Conservation (phyloP, 805 yeast genomes). For the Kuraishia capsulata region DNA sequence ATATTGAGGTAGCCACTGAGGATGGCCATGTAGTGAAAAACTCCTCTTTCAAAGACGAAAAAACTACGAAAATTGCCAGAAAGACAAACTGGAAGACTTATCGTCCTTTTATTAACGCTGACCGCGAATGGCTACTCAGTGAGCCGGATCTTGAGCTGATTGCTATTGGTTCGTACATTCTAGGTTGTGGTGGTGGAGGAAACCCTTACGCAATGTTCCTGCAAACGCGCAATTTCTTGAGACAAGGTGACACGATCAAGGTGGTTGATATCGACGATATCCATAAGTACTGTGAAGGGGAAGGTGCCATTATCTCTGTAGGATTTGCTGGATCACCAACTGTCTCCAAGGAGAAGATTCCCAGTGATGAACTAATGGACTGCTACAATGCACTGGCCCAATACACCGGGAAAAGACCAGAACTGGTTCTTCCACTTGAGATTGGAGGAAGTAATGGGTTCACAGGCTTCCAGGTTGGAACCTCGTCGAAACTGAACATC, state of each 20-base stretch:
- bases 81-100: conserved; percentile 19
- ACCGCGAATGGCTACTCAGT: conserved; percentile 27
- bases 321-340: conserved; percentile 39
- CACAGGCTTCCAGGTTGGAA: conserved; percentile 16
- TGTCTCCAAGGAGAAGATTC: conserved; percentile 32
- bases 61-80: conserved; percentile 3
- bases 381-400: conserved; percentile 20
- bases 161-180: conserved; percentile 34
- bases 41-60: conserved; percentile 6
- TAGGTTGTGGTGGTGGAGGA: conserved; percentile 47
- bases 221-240: conserved; percentile 22
- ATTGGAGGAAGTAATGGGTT: conserved; percentile 37
- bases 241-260: conserved; percentile 23
- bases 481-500: conserved; percentile 15
- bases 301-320: conserved; percentile 19
- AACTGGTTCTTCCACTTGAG: conserved; percentile 27
- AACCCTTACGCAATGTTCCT: conserved; percentile 31
- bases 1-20: conserved; percentile 2
- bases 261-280: conserved; percentile 27
- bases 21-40: conserved; percentile 6
- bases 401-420: conserved; percentile 18
- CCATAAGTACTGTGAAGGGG: conserved; percentile 10
- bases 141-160: conserved; percentile 31
- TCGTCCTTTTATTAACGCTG: conserved; percentile 20
- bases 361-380: conserved; percentile 26